Evolutionary conservation across 805 yeast species (phyloP).

Genomic region (Candida yuanshanica): DNA sequence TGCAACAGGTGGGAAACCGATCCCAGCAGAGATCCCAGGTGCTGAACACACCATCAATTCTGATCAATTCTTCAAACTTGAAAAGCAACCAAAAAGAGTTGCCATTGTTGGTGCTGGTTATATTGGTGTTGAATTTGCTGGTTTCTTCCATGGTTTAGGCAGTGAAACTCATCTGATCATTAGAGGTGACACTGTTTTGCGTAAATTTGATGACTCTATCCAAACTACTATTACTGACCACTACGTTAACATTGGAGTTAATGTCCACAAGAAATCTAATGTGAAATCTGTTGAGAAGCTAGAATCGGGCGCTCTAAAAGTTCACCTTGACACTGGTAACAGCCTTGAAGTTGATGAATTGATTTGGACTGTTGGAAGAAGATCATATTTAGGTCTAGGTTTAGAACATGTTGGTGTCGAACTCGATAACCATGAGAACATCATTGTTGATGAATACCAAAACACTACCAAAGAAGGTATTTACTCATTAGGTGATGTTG

Average conservation of each 20-base stretch:
- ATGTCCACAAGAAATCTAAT: constrained; percentile 64
- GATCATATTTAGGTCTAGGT: constrained; percentile 66
- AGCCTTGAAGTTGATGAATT: constrained; percentile 67
- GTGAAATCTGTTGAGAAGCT: constrained; percentile 44
- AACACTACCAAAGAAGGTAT: constrained; percentile 65
- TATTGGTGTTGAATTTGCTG: constrained; percentile 93
- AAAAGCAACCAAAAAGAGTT: constrained; percentile 81
- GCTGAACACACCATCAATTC: constrained; percentile 79
- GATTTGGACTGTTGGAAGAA: constrained; percentile 94
- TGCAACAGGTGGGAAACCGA: constrained; percentile 91
- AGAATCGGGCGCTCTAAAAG: constrained; percentile 43
- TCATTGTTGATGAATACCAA: constrained; percentile 85
- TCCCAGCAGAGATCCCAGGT: constrained; percentile 72
- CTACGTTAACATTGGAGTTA: constrained; percentile 75
- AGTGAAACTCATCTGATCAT: constrained; percentile 81
- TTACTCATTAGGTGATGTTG: constrained; percentile 90
- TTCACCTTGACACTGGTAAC: constrained; percentile 36
- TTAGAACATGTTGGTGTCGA: constrained; percentile 72
- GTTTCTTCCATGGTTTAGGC: constrained; percentile 86
- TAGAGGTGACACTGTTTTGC: constrained; percentile 85
- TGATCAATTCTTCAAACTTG: constrained; percentile 84
- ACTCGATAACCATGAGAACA: constrained; percentile 51
- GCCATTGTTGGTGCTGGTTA: constrained; percentile 98
- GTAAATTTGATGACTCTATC: constrained; percentile 80
- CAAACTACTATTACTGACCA: constrained; percentile 74